Evolutionary conservation across 768 basidiomycete genomes (phyloP), one percentile per base, ranked within the genome.

Genomic region (Naganishia friedmannii): DNA sequence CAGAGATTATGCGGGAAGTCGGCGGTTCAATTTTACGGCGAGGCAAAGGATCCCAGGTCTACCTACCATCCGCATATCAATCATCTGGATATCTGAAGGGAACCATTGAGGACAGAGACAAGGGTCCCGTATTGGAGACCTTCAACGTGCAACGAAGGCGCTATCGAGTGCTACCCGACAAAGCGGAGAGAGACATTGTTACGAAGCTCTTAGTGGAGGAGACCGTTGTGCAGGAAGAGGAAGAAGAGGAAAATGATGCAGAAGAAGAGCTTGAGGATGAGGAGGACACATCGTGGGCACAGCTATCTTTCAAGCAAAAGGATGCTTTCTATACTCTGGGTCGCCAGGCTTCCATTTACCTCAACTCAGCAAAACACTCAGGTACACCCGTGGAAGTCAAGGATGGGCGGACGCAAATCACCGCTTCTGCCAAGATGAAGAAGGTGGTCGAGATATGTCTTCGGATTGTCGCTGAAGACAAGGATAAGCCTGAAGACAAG

Each of bases 301-400:
- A 5, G 7, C 31, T 55, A 26, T 2, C 54, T 3, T 17, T 21
- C 10, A 31, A 17, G 1, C 54, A 34, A 17, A 29, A 34, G 32
- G 54, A 55, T 34, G 54, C 54, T 21, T 55, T 55, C 15, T 34
- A 55, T 13, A 55, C 54, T 13, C n/a, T 54, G 8, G 53, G 53
- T 26, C 53, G 54, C 29, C 54, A 31, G 19, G 54, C 54, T 1
- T 29, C 54, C 4, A 29, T 55, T 29, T 55, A 5, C 15, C 54
- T 55, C 54, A 17, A 34, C 3, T 55, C 54, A 1, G 54, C 54
- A 2, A 3, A 55, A 21, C 15, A 19, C 13, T 7, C 23, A 15
- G 54, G 54, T 13, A 55, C 54, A 17, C 54, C 54, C 4, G 19
- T 55, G 1, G 13, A 28, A 17, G 2, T 55, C 3, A 3, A 55